phyloP scores from a whole-genome alignment of 257 asterid genomes.

The Coffea eugenioides region DNA sequence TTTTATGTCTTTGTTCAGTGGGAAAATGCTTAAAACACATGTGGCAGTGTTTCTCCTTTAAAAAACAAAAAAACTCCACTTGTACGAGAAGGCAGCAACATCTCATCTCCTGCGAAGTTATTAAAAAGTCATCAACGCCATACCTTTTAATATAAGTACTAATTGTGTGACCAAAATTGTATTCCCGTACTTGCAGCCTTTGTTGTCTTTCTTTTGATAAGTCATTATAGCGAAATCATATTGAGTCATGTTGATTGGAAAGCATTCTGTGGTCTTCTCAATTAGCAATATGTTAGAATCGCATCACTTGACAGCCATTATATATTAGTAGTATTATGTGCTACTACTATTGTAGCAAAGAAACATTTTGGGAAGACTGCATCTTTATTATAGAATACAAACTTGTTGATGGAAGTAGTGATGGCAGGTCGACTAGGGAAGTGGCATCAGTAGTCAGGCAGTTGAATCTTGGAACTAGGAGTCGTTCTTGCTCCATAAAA shows the following conservation, averaged over 20 bases:
- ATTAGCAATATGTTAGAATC: not conserved
- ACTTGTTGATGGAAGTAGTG: not conserved
- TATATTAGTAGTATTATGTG: no score
- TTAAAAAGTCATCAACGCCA: not conserved
- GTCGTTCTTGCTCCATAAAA: conserved; percentile 10
- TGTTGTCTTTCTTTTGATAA: not conserved
- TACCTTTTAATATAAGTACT: not conserved
- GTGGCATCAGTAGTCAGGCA: not conserved
- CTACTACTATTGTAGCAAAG: not conserved
- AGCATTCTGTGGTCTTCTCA: not conserved
- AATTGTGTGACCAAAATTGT: not conserved
- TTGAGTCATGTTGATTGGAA: not conserved
- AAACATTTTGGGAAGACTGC: not conserved
- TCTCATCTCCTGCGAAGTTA: not conserved
- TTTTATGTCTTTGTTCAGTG: not conserved
- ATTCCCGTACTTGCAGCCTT: not conserved
- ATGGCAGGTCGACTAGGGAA: not conserved
- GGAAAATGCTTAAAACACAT: not conserved
- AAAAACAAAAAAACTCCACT: no score
- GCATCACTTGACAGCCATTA: not conserved
- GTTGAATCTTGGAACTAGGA: conserved; percentile 15
- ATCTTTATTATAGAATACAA: not conserved
- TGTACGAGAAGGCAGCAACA: not conserved
- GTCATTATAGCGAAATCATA: no score
- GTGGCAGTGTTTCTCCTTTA: conserved; percentile 4